Conservation (phyloP, 371 early-diverging fungal genomes). For the Smittium mucronatum region DNA sequence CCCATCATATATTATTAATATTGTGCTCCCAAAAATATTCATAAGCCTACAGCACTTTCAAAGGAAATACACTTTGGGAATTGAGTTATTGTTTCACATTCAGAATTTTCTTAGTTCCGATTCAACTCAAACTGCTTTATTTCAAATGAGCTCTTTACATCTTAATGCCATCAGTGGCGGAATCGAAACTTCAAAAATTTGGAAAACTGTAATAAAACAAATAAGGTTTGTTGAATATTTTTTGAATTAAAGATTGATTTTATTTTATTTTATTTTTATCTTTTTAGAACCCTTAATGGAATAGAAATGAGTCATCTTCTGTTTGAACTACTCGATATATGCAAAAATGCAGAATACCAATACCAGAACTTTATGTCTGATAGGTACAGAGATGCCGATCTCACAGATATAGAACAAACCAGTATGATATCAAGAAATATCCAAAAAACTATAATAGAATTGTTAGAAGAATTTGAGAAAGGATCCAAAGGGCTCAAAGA, state of each 20-base stretch:
- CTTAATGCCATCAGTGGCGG: background rate
- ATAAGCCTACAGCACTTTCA: background rate
- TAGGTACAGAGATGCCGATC: background rate
- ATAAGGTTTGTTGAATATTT: background rate
- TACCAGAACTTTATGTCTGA: background rate
- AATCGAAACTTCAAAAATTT: background rate
- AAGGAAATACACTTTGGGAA: background rate
- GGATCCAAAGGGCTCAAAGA: background rate
- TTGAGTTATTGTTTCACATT: background rate
- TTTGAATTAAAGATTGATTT: background rate
- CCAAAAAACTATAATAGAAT: background rate
- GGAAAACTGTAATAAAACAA: background rate
- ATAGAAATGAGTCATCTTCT: background rate
- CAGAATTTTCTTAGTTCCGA: background rate
- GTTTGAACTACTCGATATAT: background rate
- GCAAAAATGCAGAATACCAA: background rate
- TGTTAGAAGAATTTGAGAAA: background rate
- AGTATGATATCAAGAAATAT: background rate
- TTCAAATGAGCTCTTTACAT: background rate
- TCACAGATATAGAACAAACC: background rate
- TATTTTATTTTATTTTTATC: background rate
- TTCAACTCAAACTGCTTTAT: background rate
- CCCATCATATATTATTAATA: slow-evolving; percentile 8
- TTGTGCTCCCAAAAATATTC: background rate
- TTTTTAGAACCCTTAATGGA: background rate